phyloP scores from a whole-genome alignment of 2,329 filamentous ascomycete genomes.

The Epicoccum nigrum region DNA sequence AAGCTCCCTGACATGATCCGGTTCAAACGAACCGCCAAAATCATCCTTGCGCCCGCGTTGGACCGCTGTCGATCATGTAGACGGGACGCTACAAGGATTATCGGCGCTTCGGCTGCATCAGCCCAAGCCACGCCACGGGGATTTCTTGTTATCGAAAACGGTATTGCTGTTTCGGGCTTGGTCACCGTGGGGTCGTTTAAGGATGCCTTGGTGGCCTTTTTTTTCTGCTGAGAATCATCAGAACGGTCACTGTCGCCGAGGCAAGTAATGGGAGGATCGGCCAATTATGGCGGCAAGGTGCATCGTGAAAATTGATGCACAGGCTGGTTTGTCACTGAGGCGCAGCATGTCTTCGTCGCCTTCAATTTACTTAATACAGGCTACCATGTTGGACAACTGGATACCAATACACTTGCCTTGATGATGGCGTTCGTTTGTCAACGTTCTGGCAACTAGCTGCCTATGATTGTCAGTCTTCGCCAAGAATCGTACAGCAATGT shows the following conservation, averaged over 20 bases:
- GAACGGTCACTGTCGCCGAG: conserved; percentile 21
- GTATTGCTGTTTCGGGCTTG: conserved; percentile 40
- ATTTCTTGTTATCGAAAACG: conserved; percentile 47
- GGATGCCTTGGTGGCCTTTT: conserved; percentile 21
- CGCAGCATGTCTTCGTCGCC: conserved; percentile 20
- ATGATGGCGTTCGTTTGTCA: background rate
- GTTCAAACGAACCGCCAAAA: conserved; percentile 37
- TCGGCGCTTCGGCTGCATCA: conserved; percentile 46
- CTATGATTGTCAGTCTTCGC: background rate
- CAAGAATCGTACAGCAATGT: background rate
- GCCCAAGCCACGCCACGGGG: conserved; percentile 42
- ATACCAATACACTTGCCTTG: conserved; percentile 11
- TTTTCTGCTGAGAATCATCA: conserved; percentile 10
- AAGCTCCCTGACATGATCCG: conserved; percentile 41
- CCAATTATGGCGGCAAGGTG: conserved; percentile 20
- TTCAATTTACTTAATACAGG: conserved; percentile 17
- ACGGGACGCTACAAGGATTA: conserved; percentile 43
- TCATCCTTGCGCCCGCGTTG: conserved; percentile 37
- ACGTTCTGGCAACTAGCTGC: background rate
- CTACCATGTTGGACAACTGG: conserved; percentile 20
- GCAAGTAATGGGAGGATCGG: conserved; percentile 13
- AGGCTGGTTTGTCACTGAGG: conserved; percentile 28
- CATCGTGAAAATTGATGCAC: conserved; percentile 14
- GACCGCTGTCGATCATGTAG: conserved; percentile 47
- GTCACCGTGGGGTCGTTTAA: conserved; percentile 38